Evolutionary conservation across 129 eudicot species (phyloP).

Genomic region (Helichrysum umbraculigerum): DNA sequence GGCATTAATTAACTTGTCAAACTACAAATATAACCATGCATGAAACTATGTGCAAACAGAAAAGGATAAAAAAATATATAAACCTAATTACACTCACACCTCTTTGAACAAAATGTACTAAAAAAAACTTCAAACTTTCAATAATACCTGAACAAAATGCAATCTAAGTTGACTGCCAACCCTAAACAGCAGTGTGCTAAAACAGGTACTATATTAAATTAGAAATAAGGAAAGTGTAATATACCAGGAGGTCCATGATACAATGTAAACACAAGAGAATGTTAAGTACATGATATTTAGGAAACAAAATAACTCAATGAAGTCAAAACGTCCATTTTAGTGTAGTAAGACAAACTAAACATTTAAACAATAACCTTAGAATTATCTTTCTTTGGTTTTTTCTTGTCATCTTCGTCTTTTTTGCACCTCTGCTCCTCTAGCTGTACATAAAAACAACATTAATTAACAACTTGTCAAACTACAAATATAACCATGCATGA

Average conservation of each 20-base stretch:
- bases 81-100: background rate
- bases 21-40: slow-evolving; percentile 2
- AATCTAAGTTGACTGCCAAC: background rate
- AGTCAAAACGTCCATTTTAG: no score
- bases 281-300: background rate
- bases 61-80: background rate
- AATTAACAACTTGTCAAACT: background rate
- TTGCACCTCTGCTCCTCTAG: slow-evolving; percentile 28
- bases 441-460: slow-evolving; percentile 4
- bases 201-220: background rate
- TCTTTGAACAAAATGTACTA: background rate
- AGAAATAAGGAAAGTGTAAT: background rate
- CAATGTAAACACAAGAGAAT: background rate
- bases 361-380: slow-evolving; percentile 42
- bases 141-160: background rate
- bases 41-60: background rate
- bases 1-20: background rate
- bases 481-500: background rate
- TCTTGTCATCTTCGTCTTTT: slow-evolving; percentile 20
- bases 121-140: no score
- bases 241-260: background rate
- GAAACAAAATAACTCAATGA: background rate
- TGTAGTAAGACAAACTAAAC: background rate
- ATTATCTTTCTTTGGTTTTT: slow-evolving; percentile 13
- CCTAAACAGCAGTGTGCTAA: background rate